Percentiles rank a stretch among this genome's conserved stretches.
phyloP scores from a whole-genome alignment of 441 rosid species.

The Adansonia madagascariensis region DNA sequence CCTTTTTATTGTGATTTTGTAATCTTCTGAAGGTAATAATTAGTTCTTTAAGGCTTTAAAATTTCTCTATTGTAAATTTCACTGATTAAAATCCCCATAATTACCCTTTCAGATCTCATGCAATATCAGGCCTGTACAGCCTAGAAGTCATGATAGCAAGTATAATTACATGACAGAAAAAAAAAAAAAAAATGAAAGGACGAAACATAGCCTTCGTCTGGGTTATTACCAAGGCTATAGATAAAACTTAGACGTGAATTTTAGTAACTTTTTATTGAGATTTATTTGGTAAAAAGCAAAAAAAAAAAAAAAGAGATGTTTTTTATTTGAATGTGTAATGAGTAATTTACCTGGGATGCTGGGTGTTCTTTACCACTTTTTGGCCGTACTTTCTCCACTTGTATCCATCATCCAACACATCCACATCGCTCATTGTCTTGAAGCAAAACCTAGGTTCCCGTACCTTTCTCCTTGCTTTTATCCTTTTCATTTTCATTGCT shows the following conservation, averaged over 20 bases:
- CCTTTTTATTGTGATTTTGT: slow-evolving; percentile 15
- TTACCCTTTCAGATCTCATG: slow-evolving; percentile 30
- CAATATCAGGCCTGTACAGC: slow-evolving; percentile 40
- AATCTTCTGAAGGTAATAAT: slow-evolving; percentile 49
- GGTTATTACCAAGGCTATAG: slow-evolving; percentile 30
- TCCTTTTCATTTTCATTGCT: slow-evolving; percentile 73
- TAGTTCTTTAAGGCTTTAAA: slow-evolving; percentile 33
- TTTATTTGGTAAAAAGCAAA: neutral
- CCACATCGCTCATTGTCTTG: slow-evolving; percentile 93
- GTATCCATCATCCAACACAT: slow-evolving; percentile 94
- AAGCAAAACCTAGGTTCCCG: slow-evolving; percentile 97
- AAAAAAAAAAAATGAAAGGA: too few species aligned
- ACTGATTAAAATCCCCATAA: slow-evolving; percentile 31
- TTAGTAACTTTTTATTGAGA: slow-evolving; percentile 18
- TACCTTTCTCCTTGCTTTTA: slow-evolving; percentile 79
- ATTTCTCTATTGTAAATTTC: slow-evolving; percentile 21
- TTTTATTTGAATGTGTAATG: neutral
- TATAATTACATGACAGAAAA: slow-evolving; percentile 24
- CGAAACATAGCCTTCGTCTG: slow-evolving; percentile 33
- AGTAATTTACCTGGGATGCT: slow-evolving; percentile 78
- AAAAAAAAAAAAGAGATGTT: neutral
- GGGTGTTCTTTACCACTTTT: slow-evolving; percentile 97
- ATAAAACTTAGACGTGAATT: slow-evolving; percentile 12
- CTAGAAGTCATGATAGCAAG: slow-evolving; percentile 41
- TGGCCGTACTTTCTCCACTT: slow-evolving; percentile 99